Evolutionary conservation across 2,329 filamentous ascomycete species (phyloP).

Genomic region (Trichoderma koningiopsis): DNA sequence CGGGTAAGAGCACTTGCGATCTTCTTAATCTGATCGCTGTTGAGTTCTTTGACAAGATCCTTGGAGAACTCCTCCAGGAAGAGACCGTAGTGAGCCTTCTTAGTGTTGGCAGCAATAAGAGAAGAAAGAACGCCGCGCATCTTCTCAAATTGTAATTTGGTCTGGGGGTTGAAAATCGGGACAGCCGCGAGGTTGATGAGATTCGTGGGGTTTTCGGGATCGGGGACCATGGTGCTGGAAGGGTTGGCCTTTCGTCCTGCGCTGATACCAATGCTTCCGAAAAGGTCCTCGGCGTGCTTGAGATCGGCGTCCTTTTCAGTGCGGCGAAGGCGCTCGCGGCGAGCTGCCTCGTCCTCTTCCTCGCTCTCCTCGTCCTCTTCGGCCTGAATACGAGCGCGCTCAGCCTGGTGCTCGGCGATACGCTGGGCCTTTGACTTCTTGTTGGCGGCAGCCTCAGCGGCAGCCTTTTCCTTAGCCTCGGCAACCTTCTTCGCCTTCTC

Average conservation of each 20-base stretch:
- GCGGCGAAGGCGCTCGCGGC: constrained; percentile 71
- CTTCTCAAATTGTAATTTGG: constrained; percentile 81
- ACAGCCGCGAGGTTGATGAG: constrained; percentile 80
- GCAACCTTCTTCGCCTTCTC: constrained; percentile 89
- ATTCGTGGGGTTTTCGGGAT: constrained; percentile 72
- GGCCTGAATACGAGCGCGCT: constrained; percentile 55
- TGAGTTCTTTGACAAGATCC: constrained; percentile 81
- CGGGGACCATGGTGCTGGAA: constrained; percentile 66
- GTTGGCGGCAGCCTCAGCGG: constrained; percentile 81
- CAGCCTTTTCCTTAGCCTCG: constrained; percentile 85
- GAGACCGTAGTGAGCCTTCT: constrained; percentile 86
- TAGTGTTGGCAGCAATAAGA: constrained; percentile 71
- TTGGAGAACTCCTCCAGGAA: constrained; percentile 93
- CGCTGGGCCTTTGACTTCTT: constrained; percentile 90
- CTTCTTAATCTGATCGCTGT: constrained; percentile 96
- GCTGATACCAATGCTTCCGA: constrained; percentile 71
- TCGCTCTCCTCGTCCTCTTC: constrained; percentile 62
- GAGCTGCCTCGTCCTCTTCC: constrained; percentile 72
- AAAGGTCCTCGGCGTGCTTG: constrained; percentile 86
- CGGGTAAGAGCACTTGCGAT: constrained; percentile 84
- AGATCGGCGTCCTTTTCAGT: constrained; percentile 89
- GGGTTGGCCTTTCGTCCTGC: constrained; percentile 68
- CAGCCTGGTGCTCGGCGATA: constrained; percentile 74
- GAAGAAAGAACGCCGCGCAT: constrained; percentile 79
- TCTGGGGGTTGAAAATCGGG: constrained; percentile 84